phyloP scores from a whole-genome alignment of 768 basidiomycete genomes.

The Cubamyces lactineus region DNA sequence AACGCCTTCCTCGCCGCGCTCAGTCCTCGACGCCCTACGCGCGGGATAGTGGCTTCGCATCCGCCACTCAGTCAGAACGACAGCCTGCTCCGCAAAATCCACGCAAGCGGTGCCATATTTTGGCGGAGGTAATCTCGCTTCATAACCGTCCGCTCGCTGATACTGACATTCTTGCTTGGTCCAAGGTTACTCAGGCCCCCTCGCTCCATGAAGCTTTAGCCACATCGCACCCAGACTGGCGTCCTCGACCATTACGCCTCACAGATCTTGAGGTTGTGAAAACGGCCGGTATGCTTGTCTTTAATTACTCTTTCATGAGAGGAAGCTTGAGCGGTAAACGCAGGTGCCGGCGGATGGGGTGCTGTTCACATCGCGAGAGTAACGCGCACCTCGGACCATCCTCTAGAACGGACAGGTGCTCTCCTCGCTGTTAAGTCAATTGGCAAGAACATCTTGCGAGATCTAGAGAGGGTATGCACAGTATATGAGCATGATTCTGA shows the following conservation, averaged over 20 bases:
- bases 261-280: neutral
- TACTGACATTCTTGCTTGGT: too few relatives aligned
- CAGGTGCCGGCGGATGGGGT: conserved; percentile 48
- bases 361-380: conserved; percentile 48
- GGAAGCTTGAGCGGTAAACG: neutral
- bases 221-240: neutral
- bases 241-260: neutral
- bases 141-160: too few relatives aligned
- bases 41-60: conserved; percentile 13
- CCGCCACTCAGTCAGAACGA: conserved; percentile 4
- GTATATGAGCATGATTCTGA: neutral
- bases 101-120: too few relatives aligned
- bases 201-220: neutral
- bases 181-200: too few relatives aligned
- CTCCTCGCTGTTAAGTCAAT: conserved; percentile 52
- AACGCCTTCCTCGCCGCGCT: neutral
- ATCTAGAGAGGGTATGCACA: conserved; percentile 35
- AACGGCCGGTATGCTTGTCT: neutral
- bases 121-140: too few relatives aligned
- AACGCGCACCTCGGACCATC: conserved; percentile 31
- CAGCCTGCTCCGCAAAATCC: neutral
- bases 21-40: neutral
- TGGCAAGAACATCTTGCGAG: conserved; percentile 40
- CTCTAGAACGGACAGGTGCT: conserved; percentile 40
- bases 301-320: neutral